phyloP scores from a whole-genome alignment of 768 basidiomycete genomes.

The Auricularia heimuer region DNA sequence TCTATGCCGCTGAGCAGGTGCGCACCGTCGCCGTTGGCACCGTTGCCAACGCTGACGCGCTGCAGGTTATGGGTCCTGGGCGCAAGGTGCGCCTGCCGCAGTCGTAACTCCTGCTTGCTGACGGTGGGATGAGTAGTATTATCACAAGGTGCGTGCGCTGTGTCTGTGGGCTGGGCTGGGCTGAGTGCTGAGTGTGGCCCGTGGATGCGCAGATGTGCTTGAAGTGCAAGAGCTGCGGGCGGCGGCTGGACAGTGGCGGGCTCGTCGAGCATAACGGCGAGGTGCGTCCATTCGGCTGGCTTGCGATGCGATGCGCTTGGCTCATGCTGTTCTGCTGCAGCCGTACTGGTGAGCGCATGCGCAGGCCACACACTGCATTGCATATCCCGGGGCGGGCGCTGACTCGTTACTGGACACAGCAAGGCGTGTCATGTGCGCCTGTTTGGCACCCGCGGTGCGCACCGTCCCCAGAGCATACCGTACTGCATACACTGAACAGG shows the following conservation, averaged over 20 bases:
- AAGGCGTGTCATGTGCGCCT: conserved; percentile 73
- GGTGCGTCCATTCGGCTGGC: conserved; percentile 33
- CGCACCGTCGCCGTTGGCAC: conserved; percentile 11
- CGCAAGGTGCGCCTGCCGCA: conserved; percentile 52
- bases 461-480: conserved; percentile 7
- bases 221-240: conserved; percentile 64
- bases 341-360: conserved; percentile 33
- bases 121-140: conserved; percentile 37
- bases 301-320: neutral
- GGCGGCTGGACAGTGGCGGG: conserved; percentile 65
- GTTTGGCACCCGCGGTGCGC: conserved; percentile 48
- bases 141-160: conserved; percentile 51
- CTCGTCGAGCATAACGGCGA: conserved; percentile 77
- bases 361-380: neutral
- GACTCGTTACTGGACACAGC: conserved; percentile 30
- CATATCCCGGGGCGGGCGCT: neutral
- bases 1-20: conserved; percentile 87
- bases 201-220: conserved; percentile 55
- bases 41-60: conserved; percentile 2
- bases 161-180: neutral
- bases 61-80: conserved; percentile 74
- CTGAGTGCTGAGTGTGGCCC: conserved; percentile 5
- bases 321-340: conserved; percentile 13
- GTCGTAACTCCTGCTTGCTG: neutral
- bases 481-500: no score